A percentile compares a stretch with the other conserved stretches of the same genome.
phyloP scores from a whole-genome alignment of 805 yeast genomes.

The Spencermartinsiella europaea region DNA sequence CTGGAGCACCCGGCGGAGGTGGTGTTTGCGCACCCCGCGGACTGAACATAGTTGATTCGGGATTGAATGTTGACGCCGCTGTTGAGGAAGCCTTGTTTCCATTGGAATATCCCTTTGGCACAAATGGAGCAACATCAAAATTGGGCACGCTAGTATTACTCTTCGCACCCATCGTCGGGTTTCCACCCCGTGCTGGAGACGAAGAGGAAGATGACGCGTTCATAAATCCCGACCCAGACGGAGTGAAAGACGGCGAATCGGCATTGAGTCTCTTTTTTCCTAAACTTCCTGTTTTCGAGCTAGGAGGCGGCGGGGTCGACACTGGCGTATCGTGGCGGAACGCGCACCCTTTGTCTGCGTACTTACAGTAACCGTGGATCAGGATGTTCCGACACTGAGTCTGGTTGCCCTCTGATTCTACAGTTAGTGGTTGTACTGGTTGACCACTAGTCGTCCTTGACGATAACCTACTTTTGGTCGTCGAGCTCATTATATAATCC shows the following conservation, averaged over 20 bases:
- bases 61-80: slow-evolving; percentile 10
- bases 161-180: neutral
- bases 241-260: slow-evolving; percentile 53
- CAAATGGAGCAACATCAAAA: slow-evolving; percentile 7
- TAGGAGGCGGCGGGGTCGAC: neutral
- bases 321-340: slow-evolving; percentile 53
- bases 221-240: slow-evolving; percentile 26
- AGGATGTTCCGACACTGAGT: slow-evolving; percentile 77
- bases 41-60: slow-evolving; percentile 8
- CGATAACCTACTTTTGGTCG: neutral
- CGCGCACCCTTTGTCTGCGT: slow-evolving; percentile 80
- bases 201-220: neutral
- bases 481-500: neutral
- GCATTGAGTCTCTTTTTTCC: slow-evolving; percentile 46
- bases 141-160: neutral
- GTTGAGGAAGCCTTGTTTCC: neutral
- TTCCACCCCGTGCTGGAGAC: neutral
- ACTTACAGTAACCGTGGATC: slow-evolving; percentile 84
- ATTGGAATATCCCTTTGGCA: slow-evolving; percentile 11
- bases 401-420: slow-evolving; percentile 10
- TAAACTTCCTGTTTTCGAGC: neutral
- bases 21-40: neutral
- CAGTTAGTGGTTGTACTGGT: neutral
- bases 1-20: too few relatives aligned
- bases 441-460: too few relatives aligned